These are phyloP conservation scores for Chondrostereum purpureum DNA, from an alignment of 1,284 basidiomycete genomes.

Conservation along the genomic window DNA sequence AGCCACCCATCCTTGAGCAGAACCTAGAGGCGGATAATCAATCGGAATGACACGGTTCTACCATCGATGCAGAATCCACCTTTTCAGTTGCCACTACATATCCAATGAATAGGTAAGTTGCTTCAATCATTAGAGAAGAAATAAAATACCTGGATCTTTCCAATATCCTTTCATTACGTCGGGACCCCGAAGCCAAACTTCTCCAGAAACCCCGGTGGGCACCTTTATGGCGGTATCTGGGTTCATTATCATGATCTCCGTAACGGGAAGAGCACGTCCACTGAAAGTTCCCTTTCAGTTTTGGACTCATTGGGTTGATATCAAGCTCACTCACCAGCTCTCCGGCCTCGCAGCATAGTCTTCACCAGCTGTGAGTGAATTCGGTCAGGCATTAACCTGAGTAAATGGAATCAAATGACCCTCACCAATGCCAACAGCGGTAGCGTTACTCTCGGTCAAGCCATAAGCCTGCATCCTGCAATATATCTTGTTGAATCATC, in stretches of 20 bases:
- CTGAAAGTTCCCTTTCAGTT: too few species aligned
- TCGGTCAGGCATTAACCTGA: conserved; percentile 3
- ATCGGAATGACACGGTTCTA: too few species aligned
- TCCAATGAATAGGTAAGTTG: too few species aligned
- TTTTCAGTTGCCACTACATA: too few species aligned
- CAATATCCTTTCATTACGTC: conserved; percentile 64
- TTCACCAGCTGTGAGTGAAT: conserved; percentile 39
- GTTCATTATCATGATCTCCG: conserved; percentile 42
- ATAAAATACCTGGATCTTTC: conserved; percentile 45
- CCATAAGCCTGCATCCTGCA: conserved; percentile 57
- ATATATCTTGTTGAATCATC: too few species aligned
- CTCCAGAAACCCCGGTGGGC: conserved; percentile 38
- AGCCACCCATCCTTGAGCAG: conserved; percentile 76
- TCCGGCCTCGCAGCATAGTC: conserved; percentile 47
- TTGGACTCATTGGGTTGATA: too few species aligned
- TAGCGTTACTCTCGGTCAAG: conserved; percentile 52
- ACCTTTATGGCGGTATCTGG: conserved; percentile 28
- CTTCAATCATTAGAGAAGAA: too few species aligned
- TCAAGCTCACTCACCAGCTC: conserved; percentile 52
- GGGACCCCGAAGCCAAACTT: conserved; percentile 59
- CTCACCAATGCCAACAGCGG: conserved; percentile 43
- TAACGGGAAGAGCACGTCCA: conserved; percentile 44
- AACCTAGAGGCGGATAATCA: too few species aligned
- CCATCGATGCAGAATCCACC: too few species aligned
- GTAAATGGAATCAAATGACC: too few species aligned